Base-by-base conservation (phyloP, 2,329 filamentous ascomycete genomes). In the Pseudocercospora musae region DNA sequence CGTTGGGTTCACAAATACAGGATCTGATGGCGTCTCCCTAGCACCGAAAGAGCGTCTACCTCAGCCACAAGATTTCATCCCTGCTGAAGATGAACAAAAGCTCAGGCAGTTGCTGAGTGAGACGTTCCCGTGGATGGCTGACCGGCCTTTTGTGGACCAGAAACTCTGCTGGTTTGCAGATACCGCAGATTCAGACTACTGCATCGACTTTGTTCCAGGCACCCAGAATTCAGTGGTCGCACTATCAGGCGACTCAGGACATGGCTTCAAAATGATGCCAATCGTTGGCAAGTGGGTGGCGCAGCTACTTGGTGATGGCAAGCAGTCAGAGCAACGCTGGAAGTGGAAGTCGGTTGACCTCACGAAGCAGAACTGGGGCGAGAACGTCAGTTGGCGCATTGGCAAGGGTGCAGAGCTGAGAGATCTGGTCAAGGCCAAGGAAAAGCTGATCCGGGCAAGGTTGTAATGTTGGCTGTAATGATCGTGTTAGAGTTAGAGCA, bases 111-210 rank as follows among this genome's bases (percentile, higher is more conserved):
- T 87, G 33, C 75, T 87, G 2, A 67, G 71, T 7, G 78, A 86
- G 56, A 82, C 83, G 0, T 75, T 87, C 0, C 85, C 85, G 0
- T 75, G 74, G 46, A 76, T 87, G 20, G 80, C 81, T 0, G 78
- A 85, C 15, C 71, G 85, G 2, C 84, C 85, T 0, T 75, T 88
- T n/a, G 80, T 87, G 1, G 76, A 81, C 29, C 80, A 81, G 68
- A 79, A 78, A 1, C 72, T 88, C n/a, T 88, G 86, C 69, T 88
- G 86, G 86, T 85, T 85, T 63, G 84, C 85, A 0, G 86, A 89
- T 67, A 85, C 84, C 0, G 77, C 74, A 7, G 83, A 87, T 67
- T 86, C 84, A 0, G 83, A 88, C 52, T 88, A 81, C 65, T 79
- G 86, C 54, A 79, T 88, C 48, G 85, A 88, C 69, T 84, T 80